Percentiles rank a stretch among this genome's conserved stretches.
phyloP scores from a whole-genome alignment of 768 basidiomycete species.

The Pisolithus microcarpus region DNA sequence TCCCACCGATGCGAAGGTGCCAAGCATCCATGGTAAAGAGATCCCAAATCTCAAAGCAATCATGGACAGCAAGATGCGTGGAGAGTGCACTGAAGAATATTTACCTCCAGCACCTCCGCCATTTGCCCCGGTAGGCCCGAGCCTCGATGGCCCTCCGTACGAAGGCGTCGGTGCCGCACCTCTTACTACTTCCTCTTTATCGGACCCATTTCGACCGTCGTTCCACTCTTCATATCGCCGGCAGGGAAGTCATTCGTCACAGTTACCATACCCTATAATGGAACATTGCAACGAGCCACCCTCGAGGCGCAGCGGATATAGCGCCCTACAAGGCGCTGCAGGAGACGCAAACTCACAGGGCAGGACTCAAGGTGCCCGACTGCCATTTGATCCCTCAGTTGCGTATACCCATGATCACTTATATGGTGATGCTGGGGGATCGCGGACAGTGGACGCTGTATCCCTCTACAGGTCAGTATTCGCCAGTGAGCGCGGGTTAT shows the following conservation, averaged over 20 bases:
- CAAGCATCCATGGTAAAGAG: background rate
- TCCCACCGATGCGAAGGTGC: conserved; percentile 8
- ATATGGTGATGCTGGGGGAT: conserved; percentile 6
- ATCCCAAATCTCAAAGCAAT: background rate
- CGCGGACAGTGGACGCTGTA: conserved; percentile 21
- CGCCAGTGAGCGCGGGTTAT: background rate
- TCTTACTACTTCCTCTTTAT: conserved; percentile 12
- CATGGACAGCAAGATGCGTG: conserved; percentile 5
- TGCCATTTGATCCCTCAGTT: conserved; percentile 40
- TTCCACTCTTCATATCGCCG: conserved; percentile 13
- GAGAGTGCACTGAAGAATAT: conserved; percentile 6
- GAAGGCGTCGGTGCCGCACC: conserved; percentile 16
- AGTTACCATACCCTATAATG: background rate
- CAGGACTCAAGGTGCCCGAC: conserved; percentile 4
- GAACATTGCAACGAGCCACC: conserved; percentile 10
- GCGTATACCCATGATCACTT: conserved; percentile 34
- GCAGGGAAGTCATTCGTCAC: conserved; percentile 4
- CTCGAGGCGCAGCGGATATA: conserved; percentile 16
- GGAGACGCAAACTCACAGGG: conserved; percentile 1
- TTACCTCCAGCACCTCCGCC: conserved; percentile 28
- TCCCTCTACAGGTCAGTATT: conserved; percentile 52
- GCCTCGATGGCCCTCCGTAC: conserved; percentile 32
- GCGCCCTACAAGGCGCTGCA: conserved; percentile 1
- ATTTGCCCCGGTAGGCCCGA: conserved; percentile 25
- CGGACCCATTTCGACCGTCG: conserved; percentile 18